These are phyloP conservation scores for Pichia sp. DNA, from an alignment of 1,139 yeast genomes.

Conservation along the genomic window DNA sequence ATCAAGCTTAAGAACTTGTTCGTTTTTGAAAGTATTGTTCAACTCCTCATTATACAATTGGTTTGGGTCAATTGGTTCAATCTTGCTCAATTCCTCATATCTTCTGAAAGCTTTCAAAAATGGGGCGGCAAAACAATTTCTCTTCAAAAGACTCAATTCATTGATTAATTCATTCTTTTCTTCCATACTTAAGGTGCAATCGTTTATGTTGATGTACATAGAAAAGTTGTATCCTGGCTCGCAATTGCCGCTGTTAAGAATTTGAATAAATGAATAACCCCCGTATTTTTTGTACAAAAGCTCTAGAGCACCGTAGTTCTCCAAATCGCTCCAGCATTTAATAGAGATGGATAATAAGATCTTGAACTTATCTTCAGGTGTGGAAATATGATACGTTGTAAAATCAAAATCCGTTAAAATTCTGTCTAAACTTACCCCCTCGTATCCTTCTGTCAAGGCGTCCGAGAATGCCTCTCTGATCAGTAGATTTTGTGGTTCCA, in stretches of 20 bases:
- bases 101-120: constrained; percentile 78
- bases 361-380: constrained; percentile 61
- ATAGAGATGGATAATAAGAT: constrained; percentile 63
- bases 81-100: constrained; percentile 60
- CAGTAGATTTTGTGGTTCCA: constrained; percentile 38
- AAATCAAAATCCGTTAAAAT: constrained; percentile 92
- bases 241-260: constrained; percentile 28
- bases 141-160: constrained; percentile 66
- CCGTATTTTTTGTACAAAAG: constrained; percentile 36
- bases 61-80: constrained; percentile 36
- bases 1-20: constrained; percentile 63
- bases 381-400: constrained; percentile 87
- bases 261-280: constrained; percentile 23
- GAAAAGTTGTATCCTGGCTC: constrained; percentile 85
- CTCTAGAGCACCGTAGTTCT: constrained; percentile 53
- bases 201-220: constrained; percentile 53
- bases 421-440: constrained; percentile 69
- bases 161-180: constrained; percentile 33
- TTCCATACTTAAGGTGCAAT: constrained; percentile 28
- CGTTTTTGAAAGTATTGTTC: constrained; percentile 33
- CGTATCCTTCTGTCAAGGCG: constrained; percentile 28
- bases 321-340: constrained; percentile 70
- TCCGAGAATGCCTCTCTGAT: constrained; percentile 37
- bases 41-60: constrained; percentile 38
- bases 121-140: constrained; percentile 89